phyloP scores from a whole-genome alignment of 2,329 filamentous ascomycete species.

The Colletotrichum sp. region DNA sequence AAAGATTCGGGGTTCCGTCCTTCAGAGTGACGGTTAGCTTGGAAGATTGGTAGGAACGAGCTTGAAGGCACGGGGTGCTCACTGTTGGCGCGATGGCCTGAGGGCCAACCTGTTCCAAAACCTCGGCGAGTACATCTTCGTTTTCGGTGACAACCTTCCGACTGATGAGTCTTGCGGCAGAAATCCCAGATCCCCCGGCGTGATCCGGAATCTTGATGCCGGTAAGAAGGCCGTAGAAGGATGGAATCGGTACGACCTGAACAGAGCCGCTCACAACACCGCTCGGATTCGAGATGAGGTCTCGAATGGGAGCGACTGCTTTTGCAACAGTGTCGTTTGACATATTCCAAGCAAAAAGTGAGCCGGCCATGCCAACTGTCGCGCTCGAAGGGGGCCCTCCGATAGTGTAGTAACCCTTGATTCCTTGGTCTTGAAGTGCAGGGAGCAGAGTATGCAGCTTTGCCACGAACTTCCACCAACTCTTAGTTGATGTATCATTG shows the following conservation, averaged over 20 bases:
- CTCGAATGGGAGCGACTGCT: not conserved
- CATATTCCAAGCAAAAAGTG: not conserved
- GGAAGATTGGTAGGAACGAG: not conserved
- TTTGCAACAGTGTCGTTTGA: not conserved
- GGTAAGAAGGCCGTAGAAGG: not conserved
- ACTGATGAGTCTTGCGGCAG: not conserved
- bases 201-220: not conserved
- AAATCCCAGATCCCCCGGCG: not conserved
- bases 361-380: not conserved
- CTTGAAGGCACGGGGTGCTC: not conserved
- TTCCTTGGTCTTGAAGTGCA: not conserved
- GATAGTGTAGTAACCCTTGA: not conserved
- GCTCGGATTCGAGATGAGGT: not conserved
- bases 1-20: not conserved
- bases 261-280: not conserved
- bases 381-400: not conserved
- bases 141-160: not conserved
- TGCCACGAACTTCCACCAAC: not conserved
- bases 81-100: not conserved
- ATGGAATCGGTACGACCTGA: not conserved
- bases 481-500: not conserved
- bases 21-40: not conserved
- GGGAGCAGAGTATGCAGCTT: not conserved
- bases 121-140: not conserved
- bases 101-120: not conserved